Evolutionary conservation across 1,284 basidiomycete species (phyloP).

Genomic region (Dichomitus squalens): DNA sequence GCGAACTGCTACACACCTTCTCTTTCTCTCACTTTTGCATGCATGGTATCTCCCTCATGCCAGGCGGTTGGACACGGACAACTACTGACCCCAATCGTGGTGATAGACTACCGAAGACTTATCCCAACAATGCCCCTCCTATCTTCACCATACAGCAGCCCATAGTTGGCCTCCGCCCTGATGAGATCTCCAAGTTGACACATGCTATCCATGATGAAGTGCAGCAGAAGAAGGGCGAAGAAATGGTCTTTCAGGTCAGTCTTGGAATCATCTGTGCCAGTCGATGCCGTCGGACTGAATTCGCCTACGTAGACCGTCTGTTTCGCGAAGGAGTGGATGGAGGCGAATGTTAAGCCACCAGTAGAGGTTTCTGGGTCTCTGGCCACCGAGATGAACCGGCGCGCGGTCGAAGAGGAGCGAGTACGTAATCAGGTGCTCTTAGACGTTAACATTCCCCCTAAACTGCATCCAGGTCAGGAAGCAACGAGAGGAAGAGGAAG

Average conservation of each 20-base stretch:
- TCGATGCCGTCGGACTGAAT: background rate
- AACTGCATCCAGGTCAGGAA: constrained; percentile 31
- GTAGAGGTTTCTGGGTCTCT: constrained; percentile 66
- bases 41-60: too few relatives aligned
- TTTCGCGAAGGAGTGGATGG: constrained; percentile 72
- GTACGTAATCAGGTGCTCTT: constrained; percentile 36
- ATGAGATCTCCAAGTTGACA: constrained; percentile 55
- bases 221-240: constrained; percentile 60
- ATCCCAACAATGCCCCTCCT: constrained; percentile 67
- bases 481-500: constrained; percentile 53
- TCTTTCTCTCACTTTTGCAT: too few relatives aligned
- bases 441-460: background rate
- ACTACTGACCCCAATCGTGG: too few relatives aligned
- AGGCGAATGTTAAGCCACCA: constrained; percentile 54
- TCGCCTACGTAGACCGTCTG: constrained; percentile 56
- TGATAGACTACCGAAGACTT: constrained; percentile 74
- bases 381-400: constrained; percentile 71
- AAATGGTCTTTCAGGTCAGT: constrained; percentile 74
- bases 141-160: constrained; percentile 70
- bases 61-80: too few relatives aligned
- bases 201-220: constrained; percentile 63
- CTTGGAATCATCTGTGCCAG: background rate
- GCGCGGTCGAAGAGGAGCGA: constrained; percentile 65
- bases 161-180: constrained; percentile 54
- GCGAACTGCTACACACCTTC: too few relatives aligned